Evolutionary conservation across 1,284 basidiomycete species (phyloP).

Genomic region (Ustilago shanxiensis): DNA sequence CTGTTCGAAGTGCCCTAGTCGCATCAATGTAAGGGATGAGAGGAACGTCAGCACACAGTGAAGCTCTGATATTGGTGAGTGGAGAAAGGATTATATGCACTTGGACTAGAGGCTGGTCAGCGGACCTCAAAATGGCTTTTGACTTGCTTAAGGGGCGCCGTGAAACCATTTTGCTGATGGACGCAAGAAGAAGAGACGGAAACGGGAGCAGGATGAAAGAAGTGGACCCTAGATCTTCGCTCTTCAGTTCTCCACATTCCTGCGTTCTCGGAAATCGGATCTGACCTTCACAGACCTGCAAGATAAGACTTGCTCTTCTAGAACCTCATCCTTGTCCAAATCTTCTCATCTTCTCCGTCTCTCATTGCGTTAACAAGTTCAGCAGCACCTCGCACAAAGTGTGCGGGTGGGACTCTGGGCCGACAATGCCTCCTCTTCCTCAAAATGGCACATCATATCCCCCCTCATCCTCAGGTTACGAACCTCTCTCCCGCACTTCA

Average conservation of each 20-base stretch:
- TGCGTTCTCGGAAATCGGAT: neutral
- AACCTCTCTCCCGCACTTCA: slow-evolving; percentile 9
- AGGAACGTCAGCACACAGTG: neutral
- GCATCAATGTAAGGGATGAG: neutral
- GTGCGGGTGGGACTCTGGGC: neutral
- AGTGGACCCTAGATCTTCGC: neutral
- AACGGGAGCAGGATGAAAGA: neutral
- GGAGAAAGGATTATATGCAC: neutral
- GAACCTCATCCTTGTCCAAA: neutral
- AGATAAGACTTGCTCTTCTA: neutral
- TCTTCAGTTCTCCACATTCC: neutral
- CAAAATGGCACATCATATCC: slow-evolving; percentile 25
- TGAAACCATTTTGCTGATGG: neutral
- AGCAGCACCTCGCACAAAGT: neutral
- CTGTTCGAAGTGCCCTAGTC: slow-evolving; percentile 22
- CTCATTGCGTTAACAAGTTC: too few relatives aligned
- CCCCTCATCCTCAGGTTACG: slow-evolving; percentile 31
- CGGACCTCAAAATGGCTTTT: slow-evolving; percentile 6
- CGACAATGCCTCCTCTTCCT: slow-evolving; percentile 33
- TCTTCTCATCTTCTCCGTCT: neutral
- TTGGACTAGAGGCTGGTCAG: slow-evolving; percentile 6
- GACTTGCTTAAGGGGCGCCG: neutral
- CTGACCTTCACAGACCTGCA: neutral
- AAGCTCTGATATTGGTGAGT: too few relatives aligned
- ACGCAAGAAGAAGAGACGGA: neutral